These are phyloP conservation scores for Fusarium goolgardi DNA, from an alignment of 2,329 filamentous ascomycete genomes.

Conservation along the genomic window DNA sequence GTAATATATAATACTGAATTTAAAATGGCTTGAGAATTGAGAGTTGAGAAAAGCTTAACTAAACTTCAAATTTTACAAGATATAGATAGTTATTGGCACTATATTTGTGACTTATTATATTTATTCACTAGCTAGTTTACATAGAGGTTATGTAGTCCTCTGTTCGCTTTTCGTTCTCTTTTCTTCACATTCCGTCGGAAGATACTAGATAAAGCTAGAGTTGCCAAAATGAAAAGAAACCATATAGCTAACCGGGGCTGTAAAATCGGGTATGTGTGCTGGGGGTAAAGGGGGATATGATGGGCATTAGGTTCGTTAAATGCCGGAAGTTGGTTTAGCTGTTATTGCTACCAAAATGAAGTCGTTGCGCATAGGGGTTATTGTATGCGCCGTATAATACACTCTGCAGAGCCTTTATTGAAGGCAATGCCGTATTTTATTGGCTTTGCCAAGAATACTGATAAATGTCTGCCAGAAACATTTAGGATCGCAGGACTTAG, in stretches of 20 bases:
- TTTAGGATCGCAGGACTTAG: constrained; percentile 28
- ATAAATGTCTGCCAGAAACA: constrained; percentile 1
- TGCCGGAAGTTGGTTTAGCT: constrained; percentile 16
- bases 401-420: constrained; percentile 7
- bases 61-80: too few species aligned
- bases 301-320: constrained; percentile 10
- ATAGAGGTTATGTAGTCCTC: constrained; percentile 16
- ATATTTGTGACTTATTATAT: not conserved
- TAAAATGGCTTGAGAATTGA: not conserved
- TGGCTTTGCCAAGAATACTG: not conserved
- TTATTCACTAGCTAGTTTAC: constrained; percentile 21
- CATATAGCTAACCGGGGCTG: not conserved
- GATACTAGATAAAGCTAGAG: constrained; percentile 10
- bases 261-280: constrained; percentile 29
- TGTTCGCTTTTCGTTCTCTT: constrained; percentile 4
- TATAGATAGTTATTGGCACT: not conserved
- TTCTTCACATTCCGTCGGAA: constrained; percentile 10
- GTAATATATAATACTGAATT: too few species aligned
- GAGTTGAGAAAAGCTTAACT: not conserved
- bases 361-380: not conserved
- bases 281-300: constrained; percentile 3
- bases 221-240: not conserved
- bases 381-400: constrained; percentile 16
- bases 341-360: constrained; percentile 18
- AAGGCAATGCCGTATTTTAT: not conserved